phyloP scores from a whole-genome alignment of 2,329 filamentous ascomycete genomes.

The Fusarium nematophilum region DNA sequence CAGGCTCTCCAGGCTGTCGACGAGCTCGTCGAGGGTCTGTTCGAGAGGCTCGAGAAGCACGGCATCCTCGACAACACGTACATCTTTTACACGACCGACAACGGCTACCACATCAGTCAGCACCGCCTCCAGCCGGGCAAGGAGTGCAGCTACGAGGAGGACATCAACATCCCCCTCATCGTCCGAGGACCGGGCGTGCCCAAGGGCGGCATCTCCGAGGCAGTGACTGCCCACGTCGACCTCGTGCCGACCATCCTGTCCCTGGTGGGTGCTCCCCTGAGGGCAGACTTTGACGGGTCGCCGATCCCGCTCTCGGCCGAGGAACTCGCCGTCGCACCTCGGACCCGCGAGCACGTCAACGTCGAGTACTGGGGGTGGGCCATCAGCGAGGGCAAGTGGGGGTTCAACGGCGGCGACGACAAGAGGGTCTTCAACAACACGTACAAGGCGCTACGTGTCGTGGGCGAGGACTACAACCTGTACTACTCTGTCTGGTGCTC shows the following conservation, averaged over 20 bases:
- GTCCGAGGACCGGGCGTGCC: conserved; percentile 62
- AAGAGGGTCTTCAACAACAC: conserved; percentile 57
- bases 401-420: conserved; percentile 32
- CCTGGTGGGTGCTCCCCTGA: conserved; percentile 43
- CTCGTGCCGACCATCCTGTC: conserved; percentile 65
- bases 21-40: conserved; percentile 55
- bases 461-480: conserved; percentile 60
- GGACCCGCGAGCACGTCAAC: conserved; percentile 59
- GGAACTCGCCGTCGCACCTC: not conserved
- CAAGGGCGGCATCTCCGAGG: conserved; percentile 48
- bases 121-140: conserved; percentile 65
- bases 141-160: conserved; percentile 62
- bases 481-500: conserved; percentile 69
- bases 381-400: conserved; percentile 44
- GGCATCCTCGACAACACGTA: conserved; percentile 57
- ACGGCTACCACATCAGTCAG: conserved; percentile 65
- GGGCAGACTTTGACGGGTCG: conserved; percentile 63
- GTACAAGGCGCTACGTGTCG: conserved; percentile 64
- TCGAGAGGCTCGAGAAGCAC: conserved; percentile 48
- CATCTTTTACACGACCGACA: conserved; percentile 64
- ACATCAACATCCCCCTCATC: conserved; percentile 63
- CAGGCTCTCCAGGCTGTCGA: conserved; percentile 59
- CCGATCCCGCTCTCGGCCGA: conserved; percentile 53
- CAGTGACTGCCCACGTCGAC: conserved; percentile 64
- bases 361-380: conserved; percentile 65